Evolutionary conservation across 768 basidiomycete genomes (phyloP).

Genomic region (Serendipita sp.): DNA sequence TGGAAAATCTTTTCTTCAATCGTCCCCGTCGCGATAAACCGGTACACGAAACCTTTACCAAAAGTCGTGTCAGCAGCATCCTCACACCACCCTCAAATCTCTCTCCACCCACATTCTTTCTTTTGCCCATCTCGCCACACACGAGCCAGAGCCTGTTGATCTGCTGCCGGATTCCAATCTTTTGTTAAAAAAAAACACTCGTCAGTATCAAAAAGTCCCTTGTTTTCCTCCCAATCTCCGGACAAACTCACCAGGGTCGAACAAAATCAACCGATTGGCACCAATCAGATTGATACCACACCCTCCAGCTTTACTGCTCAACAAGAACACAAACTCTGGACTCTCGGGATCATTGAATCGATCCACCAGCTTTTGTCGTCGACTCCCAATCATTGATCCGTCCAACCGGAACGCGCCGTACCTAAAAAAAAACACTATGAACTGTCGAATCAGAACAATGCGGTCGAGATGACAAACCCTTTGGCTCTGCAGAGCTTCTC

Average conservation of each 20-base stretch:
- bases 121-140: conserved; percentile 99
- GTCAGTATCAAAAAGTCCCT: background rate
- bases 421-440: conserved; percentile 23
- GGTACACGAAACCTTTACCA: conserved; percentile 78
- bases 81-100: background rate
- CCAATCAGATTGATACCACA: conserved; percentile 96
- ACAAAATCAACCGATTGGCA: conserved; percentile 86
- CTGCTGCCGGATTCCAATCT: conserved; percentile 98
- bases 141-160: conserved; percentile 94
- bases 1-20: conserved; percentile 99
- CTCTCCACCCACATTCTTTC: conserved; percentile 70
- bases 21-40: conserved; percentile 91
- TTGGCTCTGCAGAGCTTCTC: conserved; percentile 76
- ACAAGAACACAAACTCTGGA: conserved; percentile 85
- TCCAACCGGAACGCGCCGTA: conserved; percentile 88
- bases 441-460: background rate
- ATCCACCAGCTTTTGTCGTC: conserved; percentile 90
- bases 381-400: conserved; percentile 81
- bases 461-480: conserved; percentile 33
- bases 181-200: background rate
- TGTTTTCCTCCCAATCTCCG: background rate
- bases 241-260: conserved; percentile 63
- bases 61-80: background rate
- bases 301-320: conserved; percentile 91
- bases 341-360: conserved; percentile 88